These are phyloP conservation scores for Lachnellula hyalina DNA, from an alignment of 2,329 filamentous ascomycete species.

Conservation along the genomic window DNA sequence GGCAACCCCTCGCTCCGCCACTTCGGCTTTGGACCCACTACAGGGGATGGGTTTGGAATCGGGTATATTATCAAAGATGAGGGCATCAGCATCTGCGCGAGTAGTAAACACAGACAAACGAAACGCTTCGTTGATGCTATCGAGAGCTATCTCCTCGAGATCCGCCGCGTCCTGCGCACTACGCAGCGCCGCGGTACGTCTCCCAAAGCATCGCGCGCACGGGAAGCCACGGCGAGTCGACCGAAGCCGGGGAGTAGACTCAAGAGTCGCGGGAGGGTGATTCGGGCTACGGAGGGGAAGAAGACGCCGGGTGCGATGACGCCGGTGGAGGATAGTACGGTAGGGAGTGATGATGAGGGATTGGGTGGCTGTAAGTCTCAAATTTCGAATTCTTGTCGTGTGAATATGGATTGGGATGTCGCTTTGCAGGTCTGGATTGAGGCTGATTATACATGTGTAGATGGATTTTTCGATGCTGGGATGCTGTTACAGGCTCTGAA, in stretches of 20 bases:
- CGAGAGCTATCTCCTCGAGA: slow-evolving; percentile 86
- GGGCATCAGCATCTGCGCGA: slow-evolving; percentile 82
- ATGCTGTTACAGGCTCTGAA: slow-evolving; percentile 89
- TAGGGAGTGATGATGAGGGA: slow-evolving; percentile 78
- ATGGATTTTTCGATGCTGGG: slow-evolving; percentile 95
- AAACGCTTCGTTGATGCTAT: slow-evolving; percentile 83
- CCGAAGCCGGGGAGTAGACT: slow-evolving; percentile 38
- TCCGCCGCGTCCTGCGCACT: slow-evolving; percentile 75
- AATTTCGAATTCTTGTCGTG: slow-evolving; percentile 2
- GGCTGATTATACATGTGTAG: slow-evolving; percentile 40
- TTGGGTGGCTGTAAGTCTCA: slow-evolving; percentile 81
- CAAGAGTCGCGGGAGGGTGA: slow-evolving; percentile 69
- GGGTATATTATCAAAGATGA: slow-evolving; percentile 99
- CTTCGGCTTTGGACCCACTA: slow-evolving; percentile 94
- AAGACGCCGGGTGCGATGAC: slow-evolving; percentile 49
- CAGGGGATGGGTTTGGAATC: slow-evolving; percentile 91
- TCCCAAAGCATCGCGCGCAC: slow-evolving; percentile 50
- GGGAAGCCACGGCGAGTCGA: slow-evolving; percentile 47
- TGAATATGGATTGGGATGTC: neutral
- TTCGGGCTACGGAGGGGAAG: slow-evolving; percentile 49
- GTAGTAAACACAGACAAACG: slow-evolving; percentile 91
- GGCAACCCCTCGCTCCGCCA: slow-evolving; percentile 92
- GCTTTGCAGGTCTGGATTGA: slow-evolving; percentile 6
- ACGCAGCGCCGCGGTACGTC: slow-evolving; percentile 50
- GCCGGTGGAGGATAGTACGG: slow-evolving; percentile 63